These are phyloP conservation scores for Iberis pinnata DNA, from an alignment of 345 rosid species.

Conservation along the genomic window DNA sequence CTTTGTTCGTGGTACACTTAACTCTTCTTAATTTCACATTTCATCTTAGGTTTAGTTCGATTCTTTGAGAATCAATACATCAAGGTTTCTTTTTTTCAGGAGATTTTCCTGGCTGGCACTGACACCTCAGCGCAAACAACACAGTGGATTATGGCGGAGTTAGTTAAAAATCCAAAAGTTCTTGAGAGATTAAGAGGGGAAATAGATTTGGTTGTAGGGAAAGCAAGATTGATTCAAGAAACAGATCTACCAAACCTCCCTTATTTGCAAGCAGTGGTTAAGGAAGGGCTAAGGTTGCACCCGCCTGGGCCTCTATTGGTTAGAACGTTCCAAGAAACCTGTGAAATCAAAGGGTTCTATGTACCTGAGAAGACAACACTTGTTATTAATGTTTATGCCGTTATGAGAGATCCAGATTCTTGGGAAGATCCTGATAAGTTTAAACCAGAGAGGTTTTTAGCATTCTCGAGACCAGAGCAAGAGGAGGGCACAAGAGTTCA, in stretches of 20 bases:
- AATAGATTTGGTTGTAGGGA: constrained; percentile 38
- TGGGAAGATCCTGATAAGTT: constrained; percentile 61
- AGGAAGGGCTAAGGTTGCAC: constrained; percentile 62
- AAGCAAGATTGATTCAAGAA: constrained; percentile 44
- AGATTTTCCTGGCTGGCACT: constrained; percentile 1
- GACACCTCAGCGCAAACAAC: constrained; percentile 12
- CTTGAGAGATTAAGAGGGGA: constrained; percentile 45
- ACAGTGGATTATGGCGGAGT: constrained; percentile 53
- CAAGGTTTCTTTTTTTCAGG: not conserved
- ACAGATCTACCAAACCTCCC: constrained; percentile 46
- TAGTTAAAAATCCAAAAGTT: constrained; percentile 43
- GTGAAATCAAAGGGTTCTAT: constrained; percentile 28
- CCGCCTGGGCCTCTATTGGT: constrained; percentile 47
- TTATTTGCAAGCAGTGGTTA: constrained; percentile 48
- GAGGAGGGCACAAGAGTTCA: constrained; percentile 35
- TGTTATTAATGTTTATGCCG: constrained; percentile 47
- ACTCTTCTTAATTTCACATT: not conserved
- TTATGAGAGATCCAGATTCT: constrained; percentile 46
- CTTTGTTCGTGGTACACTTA: constrained; percentile 10
- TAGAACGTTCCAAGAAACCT: constrained; percentile 37
- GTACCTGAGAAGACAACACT: constrained; percentile 48
- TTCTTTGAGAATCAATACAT: too few species aligned
- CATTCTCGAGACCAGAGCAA: constrained; percentile 3
- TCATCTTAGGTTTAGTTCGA: not conserved
- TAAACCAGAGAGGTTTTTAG: constrained; percentile 52